These are phyloP conservation scores for Arthrinium phaeospermum DNA, from an alignment of 2,329 filamentous ascomycete genomes.

Conservation along the genomic window DNA sequence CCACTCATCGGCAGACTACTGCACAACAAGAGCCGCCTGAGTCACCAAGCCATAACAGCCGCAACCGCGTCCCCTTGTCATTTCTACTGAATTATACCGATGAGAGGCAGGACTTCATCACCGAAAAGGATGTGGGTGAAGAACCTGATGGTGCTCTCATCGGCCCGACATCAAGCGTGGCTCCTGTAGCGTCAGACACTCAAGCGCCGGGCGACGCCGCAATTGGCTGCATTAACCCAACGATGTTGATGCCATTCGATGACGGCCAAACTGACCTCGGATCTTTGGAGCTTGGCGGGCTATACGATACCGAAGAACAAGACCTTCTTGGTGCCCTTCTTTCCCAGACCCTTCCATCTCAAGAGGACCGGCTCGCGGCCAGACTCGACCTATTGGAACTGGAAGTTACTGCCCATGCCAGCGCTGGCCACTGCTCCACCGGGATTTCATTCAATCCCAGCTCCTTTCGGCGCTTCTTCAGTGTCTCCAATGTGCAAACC, in stretches of 20 bases:
- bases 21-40: not conserved
- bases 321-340: not conserved
- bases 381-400: not conserved
- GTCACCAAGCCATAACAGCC: not conserved
- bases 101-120: constrained; percentile 22
- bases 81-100: constrained; percentile 25
- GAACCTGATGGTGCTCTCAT: constrained; percentile 24
- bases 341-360: not conserved
- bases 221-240: not conserved
- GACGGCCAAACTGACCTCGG: not conserved
- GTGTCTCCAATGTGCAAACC: constrained; percentile 12
- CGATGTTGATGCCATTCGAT: not conserved
- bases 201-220: not conserved
- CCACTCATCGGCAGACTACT: constrained; percentile 18
- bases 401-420: not conserved
- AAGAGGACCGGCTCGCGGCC: not conserved
- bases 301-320: not conserved
- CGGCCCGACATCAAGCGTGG: constrained; percentile 18
- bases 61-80: constrained; percentile 12
- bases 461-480: constrained; percentile 18
- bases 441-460: not conserved
- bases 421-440: not conserved
- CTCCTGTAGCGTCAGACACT: not conserved
- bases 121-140: constrained; percentile 23
- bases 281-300: not conserved